phyloP scores from a whole-genome alignment of 345 rosid genomes.

The Euphorbia pulcherrima region DNA sequence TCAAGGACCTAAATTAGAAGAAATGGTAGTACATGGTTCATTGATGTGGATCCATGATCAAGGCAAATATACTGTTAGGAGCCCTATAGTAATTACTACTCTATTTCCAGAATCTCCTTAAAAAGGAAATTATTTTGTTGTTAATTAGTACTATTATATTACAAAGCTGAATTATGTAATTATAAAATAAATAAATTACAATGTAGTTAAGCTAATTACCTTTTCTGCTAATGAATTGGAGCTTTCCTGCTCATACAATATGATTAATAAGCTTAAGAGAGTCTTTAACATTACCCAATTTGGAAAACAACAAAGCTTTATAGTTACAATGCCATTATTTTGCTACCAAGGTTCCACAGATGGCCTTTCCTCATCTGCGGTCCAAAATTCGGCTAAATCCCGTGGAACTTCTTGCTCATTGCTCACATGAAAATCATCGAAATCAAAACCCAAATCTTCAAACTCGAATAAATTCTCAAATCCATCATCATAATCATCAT shows the following conservation, averaged over 20 bases:
- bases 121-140: no score
- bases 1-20: conserved; percentile 40
- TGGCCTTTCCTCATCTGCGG: conserved; percentile 29
- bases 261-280: no score
- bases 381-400: conserved; percentile 49
- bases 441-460: conserved; percentile 48
- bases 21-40: conserved; percentile 39
- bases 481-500: conserved; percentile 57
- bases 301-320: no score
- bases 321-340: background rate
- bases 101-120: background rate
- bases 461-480: conserved; percentile 69
- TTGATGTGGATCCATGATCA: conserved; percentile 54
- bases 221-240: no score
- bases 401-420: conserved; percentile 13
- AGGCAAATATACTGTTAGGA: conserved; percentile 42
- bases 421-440: conserved; percentile 27
- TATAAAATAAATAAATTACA: no score
- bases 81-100: conserved; percentile 48
- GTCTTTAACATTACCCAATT: no score
- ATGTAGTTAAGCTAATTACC: no score
- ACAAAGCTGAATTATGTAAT: no score
- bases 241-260: no score
- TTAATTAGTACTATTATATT: no score
- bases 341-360: conserved; percentile 51